A percentile compares a stretch with the other conserved stretches of the same genome.
Conservation (phyloP, 78 protist species). For the Planoprotostelium fungivorum region DNA sequence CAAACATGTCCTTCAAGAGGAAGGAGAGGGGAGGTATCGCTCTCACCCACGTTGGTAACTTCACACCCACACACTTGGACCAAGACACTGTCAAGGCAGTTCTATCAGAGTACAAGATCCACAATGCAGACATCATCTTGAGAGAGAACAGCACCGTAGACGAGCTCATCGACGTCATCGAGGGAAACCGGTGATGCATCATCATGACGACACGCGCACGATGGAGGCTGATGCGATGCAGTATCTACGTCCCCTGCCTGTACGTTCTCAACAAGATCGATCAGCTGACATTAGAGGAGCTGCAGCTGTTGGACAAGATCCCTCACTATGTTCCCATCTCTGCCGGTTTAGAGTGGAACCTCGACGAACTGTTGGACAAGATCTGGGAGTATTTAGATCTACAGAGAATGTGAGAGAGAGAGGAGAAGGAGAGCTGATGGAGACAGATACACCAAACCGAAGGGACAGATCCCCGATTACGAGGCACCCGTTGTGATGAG, state of each 20-base stretch:
- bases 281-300: slow-evolving; percentile 91
- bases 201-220: too few species aligned
- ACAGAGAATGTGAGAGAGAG: slow-evolving; percentile 73
- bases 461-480: slow-evolving; percentile 98
- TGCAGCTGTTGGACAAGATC: slow-evolving; percentile 59
- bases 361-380: slow-evolving; percentile 89
- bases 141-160: slow-evolving; percentile 88
- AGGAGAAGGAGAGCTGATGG: neutral
- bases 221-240: neutral
- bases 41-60: slow-evolving; percentile 51
- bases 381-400: slow-evolving; percentile 94
- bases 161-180: slow-evolving; percentile 97
- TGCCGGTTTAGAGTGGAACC: slow-evolving; percentile 91
- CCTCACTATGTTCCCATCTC: slow-evolving; percentile 74
- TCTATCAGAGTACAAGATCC: slow-evolving; percentile 83
- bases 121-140: slow-evolving; percentile 87
- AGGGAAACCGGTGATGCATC: slow-evolving; percentile 80
- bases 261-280: slow-evolving; percentile 98
- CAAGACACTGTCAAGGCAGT: slow-evolving; percentile 70
- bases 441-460: slow-evolving; percentile 96
- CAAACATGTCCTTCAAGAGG: slow-evolving; percentile 80
- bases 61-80: slow-evolving; percentile 66
- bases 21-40: slow-evolving; percentile 96
- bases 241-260: slow-evolving; percentile 89
- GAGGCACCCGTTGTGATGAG: slow-evolving; percentile 93